Percentiles rank a stretch among this genome's conserved stretches.
phyloP scores from a whole-genome alignment of 1,139 yeast species.

The Geotrichum cucujoidarum region DNA sequence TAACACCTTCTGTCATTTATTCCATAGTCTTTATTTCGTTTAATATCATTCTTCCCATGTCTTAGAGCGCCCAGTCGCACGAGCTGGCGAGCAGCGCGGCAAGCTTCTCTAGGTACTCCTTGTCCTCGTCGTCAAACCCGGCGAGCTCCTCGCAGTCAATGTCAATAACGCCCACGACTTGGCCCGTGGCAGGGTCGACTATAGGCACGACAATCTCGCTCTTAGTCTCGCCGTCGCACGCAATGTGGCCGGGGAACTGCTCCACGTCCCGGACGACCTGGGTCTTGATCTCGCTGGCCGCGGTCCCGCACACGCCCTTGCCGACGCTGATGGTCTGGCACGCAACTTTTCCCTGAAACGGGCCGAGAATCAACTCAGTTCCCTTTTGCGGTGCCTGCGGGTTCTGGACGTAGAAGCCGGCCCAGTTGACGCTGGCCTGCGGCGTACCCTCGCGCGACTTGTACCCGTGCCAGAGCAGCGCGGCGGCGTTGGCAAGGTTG shows the following conservation, averaged over 20 bases:
- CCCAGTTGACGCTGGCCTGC: constrained; percentile 66
- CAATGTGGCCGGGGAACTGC: constrained; percentile 85
- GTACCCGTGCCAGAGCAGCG: constrained; percentile 84
- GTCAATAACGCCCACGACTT: constrained; percentile 72
- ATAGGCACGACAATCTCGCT: constrained; percentile 93
- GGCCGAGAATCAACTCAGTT: constrained; percentile 65
- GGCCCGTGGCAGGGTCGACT: constrained; percentile 31
- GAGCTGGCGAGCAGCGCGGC: constrained; percentile 48
- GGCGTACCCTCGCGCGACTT: constrained; percentile 44
- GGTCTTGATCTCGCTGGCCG: constrained; percentile 54
- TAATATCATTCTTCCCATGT: too few relatives aligned
- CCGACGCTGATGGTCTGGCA: constrained; percentile 79
- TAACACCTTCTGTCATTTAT: constrained; percentile 21
- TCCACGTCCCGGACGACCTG: constrained; percentile 77
- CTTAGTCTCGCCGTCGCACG: constrained; percentile 92
- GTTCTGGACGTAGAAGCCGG: constrained; percentile 73
- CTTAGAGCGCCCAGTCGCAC: constrained; percentile 39
- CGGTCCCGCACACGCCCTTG: constrained; percentile 86
- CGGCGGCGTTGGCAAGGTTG: constrained; percentile 78
- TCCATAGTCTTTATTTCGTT: neutral
- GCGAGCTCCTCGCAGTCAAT: constrained; percentile 63
- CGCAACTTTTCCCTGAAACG: constrained; percentile 96
- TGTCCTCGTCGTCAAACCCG: constrained; percentile 67
- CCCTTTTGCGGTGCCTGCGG: constrained; percentile 29
- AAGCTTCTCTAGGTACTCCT: constrained; percentile 53